Evolutionary conservation across 768 basidiomycete species (phyloP).

Genomic region (Porpolomopsis calyptriformis): DNA sequence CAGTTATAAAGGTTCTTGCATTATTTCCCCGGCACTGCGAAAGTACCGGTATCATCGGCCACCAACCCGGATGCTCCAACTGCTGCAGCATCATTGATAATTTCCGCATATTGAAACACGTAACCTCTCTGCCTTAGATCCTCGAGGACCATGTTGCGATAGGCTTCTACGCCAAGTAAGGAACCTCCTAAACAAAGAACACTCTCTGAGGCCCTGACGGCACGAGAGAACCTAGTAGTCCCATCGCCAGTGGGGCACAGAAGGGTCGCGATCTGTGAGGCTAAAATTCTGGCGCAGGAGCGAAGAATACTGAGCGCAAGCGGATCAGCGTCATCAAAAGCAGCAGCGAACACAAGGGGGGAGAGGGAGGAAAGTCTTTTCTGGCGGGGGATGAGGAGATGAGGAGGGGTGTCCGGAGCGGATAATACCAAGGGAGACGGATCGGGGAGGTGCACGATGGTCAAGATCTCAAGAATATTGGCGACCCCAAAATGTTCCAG

Average conservation of each 20-base stretch:
- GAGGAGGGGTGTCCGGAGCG: conserved; percentile 17
- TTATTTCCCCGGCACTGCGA: too few relatives aligned
- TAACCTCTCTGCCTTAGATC: conserved; percentile 48
- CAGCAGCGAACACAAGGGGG: conserved; percentile 69
- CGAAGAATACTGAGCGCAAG: conserved; percentile 52
- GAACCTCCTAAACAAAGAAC: conserved; percentile 77
- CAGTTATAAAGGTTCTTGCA: too few relatives aligned
- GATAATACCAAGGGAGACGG: conserved; percentile 20
- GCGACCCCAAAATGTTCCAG: conserved; percentile 46
- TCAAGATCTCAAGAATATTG: conserved; percentile 53
- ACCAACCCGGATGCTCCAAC: conserved; percentile 54
- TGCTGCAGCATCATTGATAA: conserved; percentile 59
- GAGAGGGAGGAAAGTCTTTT: conserved; percentile 65
- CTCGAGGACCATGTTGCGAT: conserved; percentile 46
- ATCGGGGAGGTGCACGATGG: conserved; percentile 55
- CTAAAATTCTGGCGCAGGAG: conserved; percentile 43
- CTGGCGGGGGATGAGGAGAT: conserved; percentile 40
- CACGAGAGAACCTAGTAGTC: conserved; percentile 16
- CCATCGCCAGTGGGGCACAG: conserved; percentile 28
- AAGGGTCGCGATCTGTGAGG: conserved; percentile 46
- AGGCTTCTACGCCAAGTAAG: conserved; percentile 50
- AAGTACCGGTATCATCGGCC: conserved; percentile 13
- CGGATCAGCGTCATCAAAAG: conserved; percentile 57
- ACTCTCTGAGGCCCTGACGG: conserved; percentile 42
- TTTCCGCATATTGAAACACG: conserved; percentile 53